Conservation (phyloP, 441 rosid species). For the Capsella rubella region DNA sequence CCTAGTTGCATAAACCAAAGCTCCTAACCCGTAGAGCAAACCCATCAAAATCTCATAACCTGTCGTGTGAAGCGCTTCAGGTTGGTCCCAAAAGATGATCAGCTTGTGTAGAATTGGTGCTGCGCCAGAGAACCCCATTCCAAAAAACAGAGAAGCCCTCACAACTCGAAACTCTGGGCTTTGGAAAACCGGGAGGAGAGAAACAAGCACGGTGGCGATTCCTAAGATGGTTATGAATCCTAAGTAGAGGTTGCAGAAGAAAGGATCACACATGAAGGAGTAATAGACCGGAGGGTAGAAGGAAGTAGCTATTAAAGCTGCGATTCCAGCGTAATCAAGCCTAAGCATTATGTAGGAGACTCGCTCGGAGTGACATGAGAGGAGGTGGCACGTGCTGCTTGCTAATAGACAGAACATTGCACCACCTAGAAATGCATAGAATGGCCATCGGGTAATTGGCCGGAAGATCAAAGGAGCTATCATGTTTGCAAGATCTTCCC, state of each 20-base stretch:
- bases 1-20: conserved; percentile 84
- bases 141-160: conserved; percentile 78
- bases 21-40: conserved; percentile 70
- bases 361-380: conserved; percentile 87
- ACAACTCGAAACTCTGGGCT: conserved; percentile 68
- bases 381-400: conserved; percentile 87
- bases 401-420: conserved; percentile 95
- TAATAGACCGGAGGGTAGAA: conserved; percentile 92
- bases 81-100: conserved; percentile 79
- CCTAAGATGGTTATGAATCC: conserved; percentile 83
- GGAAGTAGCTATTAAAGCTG: conserved; percentile 85
- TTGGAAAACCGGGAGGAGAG: conserved; percentile 84
- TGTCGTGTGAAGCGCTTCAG: conserved; percentile 88
- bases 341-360: conserved; percentile 88
- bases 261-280: conserved; percentile 90
- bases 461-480: conserved; percentile 65
- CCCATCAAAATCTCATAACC: conserved; percentile 89
- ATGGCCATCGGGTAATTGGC: conserved; percentile 82
- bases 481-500: conserved; percentile 67
- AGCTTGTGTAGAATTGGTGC: conserved; percentile 83
- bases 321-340: conserved; percentile 87
- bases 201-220: conserved; percentile 63
- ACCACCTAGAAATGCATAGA: conserved; percentile 79
- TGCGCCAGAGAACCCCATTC: conserved; percentile 85
- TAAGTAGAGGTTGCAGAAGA: conserved; percentile 85